Base-by-base conservation (phyloP, 768 basidiomycete genomes). In the Boletus edulis region DNA sequence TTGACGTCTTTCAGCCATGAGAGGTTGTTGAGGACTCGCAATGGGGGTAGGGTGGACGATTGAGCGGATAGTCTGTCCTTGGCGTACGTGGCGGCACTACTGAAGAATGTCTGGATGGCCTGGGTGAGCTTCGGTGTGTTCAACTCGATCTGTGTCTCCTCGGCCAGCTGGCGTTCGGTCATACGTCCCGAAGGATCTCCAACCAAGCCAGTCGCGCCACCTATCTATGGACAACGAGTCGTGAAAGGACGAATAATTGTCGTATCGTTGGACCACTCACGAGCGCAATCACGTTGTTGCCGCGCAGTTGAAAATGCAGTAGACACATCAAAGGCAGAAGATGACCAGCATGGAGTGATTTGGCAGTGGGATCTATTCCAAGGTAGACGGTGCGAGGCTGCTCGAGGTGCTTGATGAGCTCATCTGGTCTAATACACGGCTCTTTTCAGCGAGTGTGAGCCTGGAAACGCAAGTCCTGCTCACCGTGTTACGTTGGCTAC, bases 121-220 rank as follows among this genome's bases (percentile, higher is more conserved):
- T 71, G 66, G 0, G 82, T 80, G 51, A 99, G 82, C 17, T 76
- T 75, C 13, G 63, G 52, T 41, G 88, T 85, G 62, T 98, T 98
- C 49, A 73, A 58, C 38, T 82, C 76, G 4, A 94, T 81, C 48
- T 82, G 78, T 11, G 79, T 70, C 13, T 72, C 69, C 35, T 85
- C 77, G 5, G 93, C 81, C 4, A 84, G 78, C 51, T 85, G 81
- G 20, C 97, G 85, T 71, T 97, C 96, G 0, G 83, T 83, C 5
- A 81, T 78, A 35, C 95, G 81, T 2, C 97, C 96, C 5, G 95
- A 96, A 9, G 97, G 97, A 67, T 99, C 97, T 7, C 97, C 97
- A 43, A 99, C 87, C n/a, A 89, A 84, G 10, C 94, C 97, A 0
- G 96, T 98, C 10, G 94, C 95, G 1, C 94, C 94, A 32, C 97